Conservation (phyloP, 768 basidiomycete species). For the Serendipita vermifera region DNA sequence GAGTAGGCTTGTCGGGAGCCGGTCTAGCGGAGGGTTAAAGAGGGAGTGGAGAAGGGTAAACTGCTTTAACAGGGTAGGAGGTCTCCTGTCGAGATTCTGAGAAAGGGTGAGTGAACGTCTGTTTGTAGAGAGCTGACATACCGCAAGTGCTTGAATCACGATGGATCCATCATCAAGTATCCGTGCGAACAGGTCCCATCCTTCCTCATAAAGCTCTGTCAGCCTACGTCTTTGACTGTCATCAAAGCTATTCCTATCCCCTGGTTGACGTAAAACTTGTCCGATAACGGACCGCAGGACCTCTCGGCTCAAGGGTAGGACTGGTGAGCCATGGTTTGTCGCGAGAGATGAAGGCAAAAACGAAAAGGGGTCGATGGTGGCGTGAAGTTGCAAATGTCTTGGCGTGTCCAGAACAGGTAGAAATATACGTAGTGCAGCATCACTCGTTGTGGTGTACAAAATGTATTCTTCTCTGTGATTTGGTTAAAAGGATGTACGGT, state of each 20-base stretch:
- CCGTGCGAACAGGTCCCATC: conserved; percentile 69
- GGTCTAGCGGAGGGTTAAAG: conserved; percentile 22
- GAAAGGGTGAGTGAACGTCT: conserved; percentile 8
- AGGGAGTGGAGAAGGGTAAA: conserved; percentile 58
- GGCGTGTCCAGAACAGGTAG: conserved; percentile 80
- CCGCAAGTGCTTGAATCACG: conserved; percentile 57
- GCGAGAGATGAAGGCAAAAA: conserved; percentile 35
- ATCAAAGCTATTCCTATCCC: conserved; percentile 19
- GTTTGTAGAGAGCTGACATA: conserved; percentile 27
- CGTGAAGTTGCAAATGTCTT: conserved; percentile 70
- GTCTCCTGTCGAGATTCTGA: conserved; percentile 83
- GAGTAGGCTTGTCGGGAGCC: conserved; percentile 28
- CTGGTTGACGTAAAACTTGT: conserved; percentile 26
- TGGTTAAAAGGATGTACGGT: conserved; percentile 1
- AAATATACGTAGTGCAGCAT: conserved; percentile 73
- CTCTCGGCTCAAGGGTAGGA: conserved; percentile 61
- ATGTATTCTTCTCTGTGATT: conserved; percentile 53
- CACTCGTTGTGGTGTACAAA: conserved; percentile 72
- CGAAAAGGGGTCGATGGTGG: conserved; percentile 58
- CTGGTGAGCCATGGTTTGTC: conserved; percentile 30
- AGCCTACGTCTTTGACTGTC: conserved; percentile 41
- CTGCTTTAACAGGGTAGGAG: conserved; percentile 68
- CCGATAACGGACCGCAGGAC: conserved; percentile 39
- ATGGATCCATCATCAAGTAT: conserved; percentile 62
- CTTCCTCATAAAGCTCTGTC: conserved; percentile 52